Conservation (phyloP, 2,329 filamentous ascomycete species). For the Cordyceps tenuipes region DNA sequence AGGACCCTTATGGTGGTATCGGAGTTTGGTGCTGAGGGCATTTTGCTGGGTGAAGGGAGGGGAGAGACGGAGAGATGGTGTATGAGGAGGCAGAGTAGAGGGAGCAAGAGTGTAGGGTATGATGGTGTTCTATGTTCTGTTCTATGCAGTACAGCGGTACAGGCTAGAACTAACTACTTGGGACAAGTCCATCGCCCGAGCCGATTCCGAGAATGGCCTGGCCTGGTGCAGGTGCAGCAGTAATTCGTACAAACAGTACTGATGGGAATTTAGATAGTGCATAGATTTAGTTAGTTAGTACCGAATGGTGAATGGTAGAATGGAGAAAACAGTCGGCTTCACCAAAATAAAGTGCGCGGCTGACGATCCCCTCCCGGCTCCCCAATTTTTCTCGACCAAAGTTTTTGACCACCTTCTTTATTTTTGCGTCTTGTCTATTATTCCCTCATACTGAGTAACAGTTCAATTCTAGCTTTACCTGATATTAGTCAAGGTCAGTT, state of each 20-base stretch:
- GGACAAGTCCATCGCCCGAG: not conserved
- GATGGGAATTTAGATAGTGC: not conserved
- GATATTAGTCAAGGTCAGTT: not conserved
- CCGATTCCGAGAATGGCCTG: not conserved
- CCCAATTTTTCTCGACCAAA: not conserved
- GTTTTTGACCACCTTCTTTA: not conserved
- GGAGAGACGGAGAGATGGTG: not conserved
- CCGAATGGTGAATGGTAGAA: not conserved
- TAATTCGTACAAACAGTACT: no score
- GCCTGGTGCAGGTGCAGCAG: no score
- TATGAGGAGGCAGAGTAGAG: not conserved
- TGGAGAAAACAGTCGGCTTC: not conserved
- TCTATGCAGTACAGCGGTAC: no score
- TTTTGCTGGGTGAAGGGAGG: not conserved
- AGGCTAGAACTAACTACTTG: not conserved
- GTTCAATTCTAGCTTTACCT: not conserved
- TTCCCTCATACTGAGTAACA: not conserved
- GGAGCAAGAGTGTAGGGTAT: not conserved
- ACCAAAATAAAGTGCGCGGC: not conserved
- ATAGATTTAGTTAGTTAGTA: no score
- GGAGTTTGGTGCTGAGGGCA: not conserved
- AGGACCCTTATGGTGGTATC: not conserved
- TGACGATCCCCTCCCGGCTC: not conserved
- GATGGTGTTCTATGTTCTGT: no score
- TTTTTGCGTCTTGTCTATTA: not conserved